Conservation (phyloP, 2,329 filamentous ascomycete genomes). For the Fulvia fulva region DNA sequence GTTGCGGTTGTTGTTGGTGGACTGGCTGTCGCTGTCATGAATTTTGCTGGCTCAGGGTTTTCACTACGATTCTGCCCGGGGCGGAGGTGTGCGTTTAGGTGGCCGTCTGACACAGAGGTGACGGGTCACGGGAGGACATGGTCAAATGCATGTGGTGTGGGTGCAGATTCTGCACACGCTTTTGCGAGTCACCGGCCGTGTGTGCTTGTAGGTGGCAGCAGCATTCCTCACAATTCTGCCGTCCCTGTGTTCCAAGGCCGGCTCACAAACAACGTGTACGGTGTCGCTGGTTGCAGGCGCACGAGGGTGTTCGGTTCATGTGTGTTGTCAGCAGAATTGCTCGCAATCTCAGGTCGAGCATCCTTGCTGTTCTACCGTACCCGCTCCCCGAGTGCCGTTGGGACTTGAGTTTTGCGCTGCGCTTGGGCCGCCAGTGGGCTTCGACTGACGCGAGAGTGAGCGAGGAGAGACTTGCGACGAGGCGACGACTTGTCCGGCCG, state of each 20-base stretch:
- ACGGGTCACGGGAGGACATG: background rate
- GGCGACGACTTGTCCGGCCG: background rate
- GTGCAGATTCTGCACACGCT: background rate
- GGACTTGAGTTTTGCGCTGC: background rate
- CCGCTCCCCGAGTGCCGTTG: background rate
- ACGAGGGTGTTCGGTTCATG: no score
- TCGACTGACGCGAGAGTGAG: background rate
- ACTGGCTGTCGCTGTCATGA: background rate
- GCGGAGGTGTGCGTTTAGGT: background rate
- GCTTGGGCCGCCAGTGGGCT: background rate
- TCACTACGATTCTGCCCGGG: background rate
- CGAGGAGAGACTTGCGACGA: background rate
- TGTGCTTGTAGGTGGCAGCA: background rate
- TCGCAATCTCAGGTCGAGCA: background rate
- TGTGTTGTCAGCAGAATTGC: background rate
- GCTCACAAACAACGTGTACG: background rate
- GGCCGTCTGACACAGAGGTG: background rate
- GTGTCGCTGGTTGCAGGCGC: background rate
- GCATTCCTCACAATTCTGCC: background rate
- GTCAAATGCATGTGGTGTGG: background rate
- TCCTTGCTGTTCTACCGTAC: background rate
- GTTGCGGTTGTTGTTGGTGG: background rate
- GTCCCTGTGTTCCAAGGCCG: background rate
- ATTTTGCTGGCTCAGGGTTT: background rate
- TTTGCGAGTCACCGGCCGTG: background rate